Evolutionary conservation across 75 land plant species (phyloP).

Genomic region (Adiantum capillusveneris): DNA sequence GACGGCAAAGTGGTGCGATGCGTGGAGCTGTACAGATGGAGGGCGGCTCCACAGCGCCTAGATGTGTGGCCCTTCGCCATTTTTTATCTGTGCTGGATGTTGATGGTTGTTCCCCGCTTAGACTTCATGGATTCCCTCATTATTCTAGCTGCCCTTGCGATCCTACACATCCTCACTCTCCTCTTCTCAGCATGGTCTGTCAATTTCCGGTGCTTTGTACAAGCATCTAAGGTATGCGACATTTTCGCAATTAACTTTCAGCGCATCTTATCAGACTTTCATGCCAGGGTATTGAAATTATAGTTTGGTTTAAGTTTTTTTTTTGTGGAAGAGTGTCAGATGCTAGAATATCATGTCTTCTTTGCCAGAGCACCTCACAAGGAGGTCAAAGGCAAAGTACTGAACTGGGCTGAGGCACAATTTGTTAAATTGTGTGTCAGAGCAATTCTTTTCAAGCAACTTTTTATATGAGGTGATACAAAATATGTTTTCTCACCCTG

Average conservation of each 20-base stretch:
- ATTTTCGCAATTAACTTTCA: neutral
- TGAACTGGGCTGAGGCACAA: too few species aligned
- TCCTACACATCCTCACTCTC: constrained; percentile 58
- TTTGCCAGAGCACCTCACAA: too few species aligned
- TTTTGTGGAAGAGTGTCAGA: neutral
- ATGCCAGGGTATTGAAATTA: neutral
- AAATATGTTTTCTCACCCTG: too few species aligned
- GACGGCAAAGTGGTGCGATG: constrained; percentile 79
- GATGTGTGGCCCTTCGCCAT: constrained; percentile 89
- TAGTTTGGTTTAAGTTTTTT: neutral
- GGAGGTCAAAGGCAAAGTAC: too few species aligned
- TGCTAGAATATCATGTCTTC: neutral
- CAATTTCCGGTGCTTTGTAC: constrained; percentile 77
- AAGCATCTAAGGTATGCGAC: constrained; percentile 60
- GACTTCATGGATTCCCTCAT: constrained; percentile 68
- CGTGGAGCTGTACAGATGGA: constrained; percentile 70
- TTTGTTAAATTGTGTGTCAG: too few species aligned
- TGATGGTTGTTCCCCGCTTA: constrained; percentile 43
- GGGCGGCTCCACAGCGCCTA: constrained; percentile 56
- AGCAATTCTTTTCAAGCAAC: too few species aligned
- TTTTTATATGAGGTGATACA: too few species aligned
- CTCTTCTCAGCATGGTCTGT: constrained; percentile 96
- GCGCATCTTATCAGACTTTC: neutral
- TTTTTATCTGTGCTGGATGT: constrained; percentile 52
- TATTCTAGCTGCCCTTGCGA: constrained; percentile 47